Percentiles rank a stretch among this genome's conserved stretches.
Evolutionary conservation across 1,284 basidiomycete species (phyloP).

Genomic region (Irpex lacteus): DNA sequence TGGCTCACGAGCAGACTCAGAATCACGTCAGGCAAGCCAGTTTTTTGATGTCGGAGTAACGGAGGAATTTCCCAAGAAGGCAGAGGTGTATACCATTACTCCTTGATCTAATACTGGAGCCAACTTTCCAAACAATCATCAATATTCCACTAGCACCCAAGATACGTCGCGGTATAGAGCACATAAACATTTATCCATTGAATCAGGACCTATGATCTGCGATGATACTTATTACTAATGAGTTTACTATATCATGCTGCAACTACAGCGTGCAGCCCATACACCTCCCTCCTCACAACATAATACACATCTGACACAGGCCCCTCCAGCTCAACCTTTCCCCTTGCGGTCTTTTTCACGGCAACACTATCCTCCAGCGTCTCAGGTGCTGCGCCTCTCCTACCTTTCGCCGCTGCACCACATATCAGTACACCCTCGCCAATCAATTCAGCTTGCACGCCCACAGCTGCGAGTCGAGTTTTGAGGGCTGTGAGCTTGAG

Average conservation of each 20-base stretch:
- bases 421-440: constrained; percentile 96
- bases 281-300: constrained; percentile 83
- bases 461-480: constrained; percentile 65
- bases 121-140: too few species aligned
- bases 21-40: too few species aligned
- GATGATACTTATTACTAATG: too few species aligned
- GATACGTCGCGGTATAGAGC: too few species aligned
- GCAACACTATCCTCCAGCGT: constrained; percentile 75
- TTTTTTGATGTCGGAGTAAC: too few species aligned
- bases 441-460: constrained; percentile 87
- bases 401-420: constrained; percentile 52
- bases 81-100: too few species aligned
- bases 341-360: constrained; percentile 82
- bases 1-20: too few species aligned
- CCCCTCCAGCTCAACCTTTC: constrained; percentile 86
- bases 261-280: constrained; percentile 84
- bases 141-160: too few species aligned
- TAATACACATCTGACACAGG: constrained; percentile 88
- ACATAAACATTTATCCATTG: too few species aligned
- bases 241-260: constrained; percentile 43
- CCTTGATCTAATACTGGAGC: too few species aligned
- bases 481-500: constrained; percentile 88
- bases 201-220: too few species aligned
- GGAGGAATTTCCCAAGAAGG: too few species aligned
- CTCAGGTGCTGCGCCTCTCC: constrained; percentile 42